A percentile compares a stretch with the other conserved stretches of the same genome.
Evolutionary conservation across 169 alveolate species (phyloP).

Genomic region (Eimeria praecox): DNA sequence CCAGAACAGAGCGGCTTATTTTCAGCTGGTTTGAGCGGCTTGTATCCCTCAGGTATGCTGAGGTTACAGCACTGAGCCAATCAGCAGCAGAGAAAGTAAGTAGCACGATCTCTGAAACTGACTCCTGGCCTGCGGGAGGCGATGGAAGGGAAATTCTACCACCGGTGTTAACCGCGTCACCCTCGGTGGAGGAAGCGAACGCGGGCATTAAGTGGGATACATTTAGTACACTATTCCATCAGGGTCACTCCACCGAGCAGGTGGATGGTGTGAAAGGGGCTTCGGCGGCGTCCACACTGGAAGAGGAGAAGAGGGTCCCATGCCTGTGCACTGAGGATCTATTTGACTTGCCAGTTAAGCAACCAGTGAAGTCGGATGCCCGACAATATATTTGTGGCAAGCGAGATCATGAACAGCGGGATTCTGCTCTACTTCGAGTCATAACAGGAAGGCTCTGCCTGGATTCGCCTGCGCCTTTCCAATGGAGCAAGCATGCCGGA

Average conservation of each 20-base stretch:
- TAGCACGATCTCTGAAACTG: background rate
- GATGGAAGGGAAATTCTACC: background rate
- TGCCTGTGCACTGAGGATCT: constrained; percentile 59
- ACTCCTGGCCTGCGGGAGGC: background rate
- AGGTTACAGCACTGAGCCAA: background rate
- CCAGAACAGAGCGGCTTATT: constrained; percentile 10
- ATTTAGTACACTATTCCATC: constrained; percentile 32
- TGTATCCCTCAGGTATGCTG: constrained; percentile 39
- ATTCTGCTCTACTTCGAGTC: background rate
- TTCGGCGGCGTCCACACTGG: background rate
- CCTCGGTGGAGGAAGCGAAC: constrained; percentile 6
- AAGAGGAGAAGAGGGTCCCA: background rate
- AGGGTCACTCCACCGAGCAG: background rate
- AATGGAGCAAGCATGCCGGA: background rate
- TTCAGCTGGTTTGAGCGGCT: constrained; percentile 49
- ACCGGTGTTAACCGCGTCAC: background rate
- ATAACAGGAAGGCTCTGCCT: background rate
- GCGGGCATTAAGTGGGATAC: constrained; percentile 47
- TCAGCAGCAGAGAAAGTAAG: background rate
- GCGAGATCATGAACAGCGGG: constrained; percentile 4
- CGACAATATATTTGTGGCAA: background rate
- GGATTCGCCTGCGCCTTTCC: background rate
- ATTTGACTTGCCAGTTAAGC: constrained; percentile 24
- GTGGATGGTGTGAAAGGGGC: background rate
- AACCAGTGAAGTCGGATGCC: background rate